Conservation (phyloP, 2,329 filamentous ascomycete genomes). For the Pyrenochaeta sp. region DNA sequence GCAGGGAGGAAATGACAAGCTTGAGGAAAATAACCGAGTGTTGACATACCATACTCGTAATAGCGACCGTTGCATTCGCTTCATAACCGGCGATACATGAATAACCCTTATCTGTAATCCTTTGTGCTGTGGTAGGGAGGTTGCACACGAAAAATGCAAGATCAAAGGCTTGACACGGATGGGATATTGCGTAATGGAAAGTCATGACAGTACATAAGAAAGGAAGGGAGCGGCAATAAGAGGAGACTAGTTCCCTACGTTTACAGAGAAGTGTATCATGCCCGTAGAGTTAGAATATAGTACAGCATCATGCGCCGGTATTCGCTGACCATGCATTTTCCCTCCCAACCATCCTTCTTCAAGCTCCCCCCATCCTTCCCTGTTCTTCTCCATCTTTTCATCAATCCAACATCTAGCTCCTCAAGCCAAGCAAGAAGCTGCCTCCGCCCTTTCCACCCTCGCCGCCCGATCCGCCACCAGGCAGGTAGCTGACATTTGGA, state of each 20-base stretch:
- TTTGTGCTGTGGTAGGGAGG: no score
- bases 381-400: conserved; percentile 4
- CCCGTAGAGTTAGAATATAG: conserved; percentile 36
- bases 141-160: no score
- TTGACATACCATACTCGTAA: no score
- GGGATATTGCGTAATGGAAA: neutral
- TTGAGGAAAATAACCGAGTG: no score
- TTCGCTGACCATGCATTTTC: conserved; percentile 36
- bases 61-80: no score
- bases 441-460: conserved; percentile 68
- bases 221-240: conserved; percentile 24
- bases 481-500: conserved; percentile 95
- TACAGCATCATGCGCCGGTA: conserved; percentile 34
- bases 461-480: conserved; percentile 67
- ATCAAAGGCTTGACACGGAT: no score
- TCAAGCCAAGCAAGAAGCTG: conserved; percentile 72
- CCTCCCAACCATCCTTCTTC: conserved; percentile 3
- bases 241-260: conserved; percentile 47
- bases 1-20: no score
- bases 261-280: conserved; percentile 36
- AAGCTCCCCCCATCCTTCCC: neutral
- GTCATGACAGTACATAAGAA: neutral
- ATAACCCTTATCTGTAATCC: no score
- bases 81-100: no score
- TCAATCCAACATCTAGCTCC: conserved; percentile 49